Percentiles rank a stretch among this genome's conserved stretches.
Conservation (phyloP, 75 land plant species). For the Cryptomeria japonica region DNA sequence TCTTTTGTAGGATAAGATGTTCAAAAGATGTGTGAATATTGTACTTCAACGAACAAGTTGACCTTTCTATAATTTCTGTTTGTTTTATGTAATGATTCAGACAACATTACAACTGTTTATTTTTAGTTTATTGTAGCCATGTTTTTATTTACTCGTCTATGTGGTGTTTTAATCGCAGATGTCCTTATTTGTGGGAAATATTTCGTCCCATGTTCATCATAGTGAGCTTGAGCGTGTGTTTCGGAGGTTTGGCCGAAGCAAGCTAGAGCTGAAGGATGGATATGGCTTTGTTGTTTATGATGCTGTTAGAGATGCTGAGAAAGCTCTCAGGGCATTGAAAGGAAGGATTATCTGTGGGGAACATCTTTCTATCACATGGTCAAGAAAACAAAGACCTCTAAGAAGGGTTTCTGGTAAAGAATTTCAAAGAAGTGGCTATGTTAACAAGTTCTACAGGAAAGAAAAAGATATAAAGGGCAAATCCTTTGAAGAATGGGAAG, state of each 20-base stretch:
- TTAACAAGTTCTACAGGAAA: slow-evolving; percentile 16
- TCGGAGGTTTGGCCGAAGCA: slow-evolving; percentile 43
- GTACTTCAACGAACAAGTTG: too few relatives aligned
- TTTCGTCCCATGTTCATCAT: slow-evolving; percentile 35
- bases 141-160: neutral
- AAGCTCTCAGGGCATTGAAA: slow-evolving; percentile 41
- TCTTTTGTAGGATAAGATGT: too few relatives aligned
- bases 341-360: slow-evolving; percentile 58
- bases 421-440: slow-evolving; percentile 14
- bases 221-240: slow-evolving; percentile 49
- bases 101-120: neutral
- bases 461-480: slow-evolving; percentile 5
- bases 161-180: slow-evolving; percentile 29
- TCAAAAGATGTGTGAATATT: too few relatives aligned
- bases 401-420: slow-evolving; percentile 19
- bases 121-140: neutral
- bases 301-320: slow-evolving; percentile 44
- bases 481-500: slow-evolving; percentile 9
- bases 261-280: slow-evolving; percentile 46
- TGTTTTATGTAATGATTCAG: too few relatives aligned
- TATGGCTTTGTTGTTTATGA: slow-evolving; percentile 62
- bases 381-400: slow-evolving; percentile 41
- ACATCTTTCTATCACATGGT: slow-evolving; percentile 49
- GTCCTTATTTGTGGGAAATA: slow-evolving; percentile 58
- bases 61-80: too few relatives aligned